Base-by-base conservation (phyloP, 305 asterid species). In the Fraxinus greggii region DNA sequence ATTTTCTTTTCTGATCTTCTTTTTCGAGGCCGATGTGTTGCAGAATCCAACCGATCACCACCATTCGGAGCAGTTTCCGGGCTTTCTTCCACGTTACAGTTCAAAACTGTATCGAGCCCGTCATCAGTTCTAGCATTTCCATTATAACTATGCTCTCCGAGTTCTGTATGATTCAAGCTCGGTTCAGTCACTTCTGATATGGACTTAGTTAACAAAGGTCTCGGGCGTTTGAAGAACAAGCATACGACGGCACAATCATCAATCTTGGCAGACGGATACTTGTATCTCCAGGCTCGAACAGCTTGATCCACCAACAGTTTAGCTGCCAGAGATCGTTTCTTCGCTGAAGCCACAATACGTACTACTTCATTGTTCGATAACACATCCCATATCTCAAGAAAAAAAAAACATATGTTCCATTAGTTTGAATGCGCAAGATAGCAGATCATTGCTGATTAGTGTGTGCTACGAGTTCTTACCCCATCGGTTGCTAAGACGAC, bases 401-500 rank as follows among this genome's bases (percentile, higher is more conserved):
- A 6, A 33, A 24, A 23, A 15, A 40, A 7, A 32, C 35, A 19
- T 54, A 23, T 2, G 31, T 61, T 61, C 70, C 31, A 21, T 19
- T 61, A 61, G 31, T 7, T 23, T 61, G 31, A 56, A 19, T 61
- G 17, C 1, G 23, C 31, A 23, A 12, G 13, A 61, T 3, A 63
- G 7, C 42, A 36, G 0, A 36, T 2, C 70, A 23, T 42, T 61
- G 29, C 28, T 19, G 29, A 8, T 0, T 7, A 7, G 13, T 21
- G 29, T 21, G 33, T 9, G 31, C 32, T 63, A 9, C 33, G 4
- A 59, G 69, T 7, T 23, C 84, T 89, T 86, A 91, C 93, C 90
- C 95, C 95, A 24, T 92, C 95, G 4, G 95, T 88, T 75, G 95
- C 95, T 76, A 92, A 56, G 88, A 92, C 91, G 0, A 92, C 88